Conservation (phyloP, 345 rosid species). For the Rubroshorea leprosula region DNA sequence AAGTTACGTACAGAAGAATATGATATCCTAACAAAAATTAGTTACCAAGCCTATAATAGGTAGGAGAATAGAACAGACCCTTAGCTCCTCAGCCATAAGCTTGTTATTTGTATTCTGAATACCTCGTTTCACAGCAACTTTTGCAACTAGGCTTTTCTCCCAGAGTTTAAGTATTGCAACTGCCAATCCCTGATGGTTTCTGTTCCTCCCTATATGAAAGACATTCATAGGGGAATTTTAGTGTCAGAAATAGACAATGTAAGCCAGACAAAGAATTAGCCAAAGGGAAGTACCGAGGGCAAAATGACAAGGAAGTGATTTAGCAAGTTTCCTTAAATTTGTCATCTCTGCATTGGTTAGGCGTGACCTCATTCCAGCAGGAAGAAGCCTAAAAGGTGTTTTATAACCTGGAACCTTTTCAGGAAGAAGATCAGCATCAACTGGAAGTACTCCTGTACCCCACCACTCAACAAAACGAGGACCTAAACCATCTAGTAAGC, state of each 20-base stretch:
- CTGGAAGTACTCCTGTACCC: slow-evolving; percentile 98
- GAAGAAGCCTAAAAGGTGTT: slow-evolving; percentile 98
- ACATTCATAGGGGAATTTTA: slow-evolving; percentile 19
- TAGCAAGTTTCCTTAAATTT: slow-evolving; percentile 77
- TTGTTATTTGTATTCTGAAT: slow-evolving; percentile 97
- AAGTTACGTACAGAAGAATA: not conserved
- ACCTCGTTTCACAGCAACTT: slow-evolving; percentile 94
- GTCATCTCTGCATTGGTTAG: slow-evolving; percentile 98
- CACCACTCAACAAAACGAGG: slow-evolving; percentile 95
- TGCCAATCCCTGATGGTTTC: slow-evolving; percentile 95
- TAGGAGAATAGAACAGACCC: slow-evolving; percentile 44
- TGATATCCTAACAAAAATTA: not conserved
- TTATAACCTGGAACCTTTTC: slow-evolving; percentile 70
- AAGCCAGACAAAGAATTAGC: slow-evolving; percentile 7
- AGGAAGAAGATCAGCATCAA: slow-evolving; percentile 92
- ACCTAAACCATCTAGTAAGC: slow-evolving; percentile 77
- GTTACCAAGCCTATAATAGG: not conserved
- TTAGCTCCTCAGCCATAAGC: slow-evolving; percentile 88
- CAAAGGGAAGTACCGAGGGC: slow-evolving; percentile 66
- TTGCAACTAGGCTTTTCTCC: slow-evolving; percentile 87
- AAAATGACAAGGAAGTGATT: slow-evolving; percentile 92
- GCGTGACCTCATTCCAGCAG: slow-evolving; percentile 83
- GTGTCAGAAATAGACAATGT: slow-evolving; percentile 12
- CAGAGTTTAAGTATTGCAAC: slow-evolving; percentile 77
- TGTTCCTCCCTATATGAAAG: slow-evolving; percentile 66